Conservation (phyloP, 768 basidiomycete genomes). For the Terana coerulea region DNA sequence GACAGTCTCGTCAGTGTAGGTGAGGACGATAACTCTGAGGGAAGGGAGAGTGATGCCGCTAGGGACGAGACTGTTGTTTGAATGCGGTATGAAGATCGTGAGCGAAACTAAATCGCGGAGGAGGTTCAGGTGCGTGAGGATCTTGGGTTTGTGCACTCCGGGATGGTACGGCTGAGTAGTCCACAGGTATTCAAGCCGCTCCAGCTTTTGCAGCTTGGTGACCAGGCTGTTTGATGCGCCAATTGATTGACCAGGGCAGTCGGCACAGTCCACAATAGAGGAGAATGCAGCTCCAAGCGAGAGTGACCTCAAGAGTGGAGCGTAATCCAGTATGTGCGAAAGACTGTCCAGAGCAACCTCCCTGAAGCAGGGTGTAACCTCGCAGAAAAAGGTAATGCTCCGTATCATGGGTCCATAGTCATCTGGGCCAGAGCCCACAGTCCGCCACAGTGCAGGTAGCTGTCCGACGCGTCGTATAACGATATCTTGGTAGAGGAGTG, state of each 20-base stretch:
- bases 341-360: neutral
- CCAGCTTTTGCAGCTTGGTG: neutral
- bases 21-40: neutral
- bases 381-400: neutral
- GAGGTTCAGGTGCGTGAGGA: too few relatives aligned
- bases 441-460: neutral
- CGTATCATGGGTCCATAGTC: neutral
- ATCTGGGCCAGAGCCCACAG: neutral
- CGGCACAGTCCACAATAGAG: neutral
- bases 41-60: neutral
- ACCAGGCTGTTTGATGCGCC: neutral
- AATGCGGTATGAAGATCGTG: neutral
- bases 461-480: slow-evolving; percentile 5
- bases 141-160: neutral
- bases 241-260: neutral
- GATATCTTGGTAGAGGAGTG: slow-evolving; percentile 6
- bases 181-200: neutral
- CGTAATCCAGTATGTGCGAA: neutral
- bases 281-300: neutral
- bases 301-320: neutral
- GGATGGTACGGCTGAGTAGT: too few relatives aligned
- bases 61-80: neutral
- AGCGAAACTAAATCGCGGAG: too few relatives aligned
- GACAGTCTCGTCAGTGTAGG: neutral
- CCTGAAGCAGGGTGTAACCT: neutral